phyloP scores from a whole-genome alignment of 208 protist genomes.

The Leptomonas seymouri region DNA sequence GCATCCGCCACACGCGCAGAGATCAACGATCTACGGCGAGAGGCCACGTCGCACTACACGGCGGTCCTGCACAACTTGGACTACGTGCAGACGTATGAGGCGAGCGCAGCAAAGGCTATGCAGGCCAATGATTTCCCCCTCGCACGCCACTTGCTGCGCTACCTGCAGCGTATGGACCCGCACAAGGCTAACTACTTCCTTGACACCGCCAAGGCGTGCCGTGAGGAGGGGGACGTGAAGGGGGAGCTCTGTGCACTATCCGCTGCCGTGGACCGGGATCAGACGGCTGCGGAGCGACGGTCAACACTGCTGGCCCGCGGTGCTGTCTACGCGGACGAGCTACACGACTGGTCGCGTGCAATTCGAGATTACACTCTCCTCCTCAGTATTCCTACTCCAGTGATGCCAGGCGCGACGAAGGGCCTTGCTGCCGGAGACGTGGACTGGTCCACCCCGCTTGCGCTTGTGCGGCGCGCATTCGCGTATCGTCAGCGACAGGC shows the following conservation, averaged over 20 bases:
- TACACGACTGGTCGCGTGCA: constrained; percentile 62
- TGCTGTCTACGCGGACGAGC: constrained; percentile 57
- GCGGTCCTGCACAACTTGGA: constrained; percentile 42
- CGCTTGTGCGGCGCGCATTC: constrained; percentile 77
- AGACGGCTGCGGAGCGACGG: constrained; percentile 50
- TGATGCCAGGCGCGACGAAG: background rate
- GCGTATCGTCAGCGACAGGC: constrained; percentile 55
- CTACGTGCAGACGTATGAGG: constrained; percentile 72
- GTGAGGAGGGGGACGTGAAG: constrained; percentile 45
- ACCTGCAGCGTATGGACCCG: constrained; percentile 64
- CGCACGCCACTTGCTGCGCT: constrained; percentile 61
- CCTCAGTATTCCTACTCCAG: constrained; percentile 42
- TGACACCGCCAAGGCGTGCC: constrained; percentile 62
- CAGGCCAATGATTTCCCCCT: constrained; percentile 48
- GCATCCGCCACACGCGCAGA: constrained; percentile 6
- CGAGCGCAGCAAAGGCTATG: constrained; percentile 58
- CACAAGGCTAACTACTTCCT: constrained; percentile 66
- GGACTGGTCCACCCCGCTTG: constrained; percentile 66
- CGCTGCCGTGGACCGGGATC: constrained; percentile 71
- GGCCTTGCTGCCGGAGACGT: constrained; percentile 8
- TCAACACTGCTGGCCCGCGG: constrained; percentile 78
- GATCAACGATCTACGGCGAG: constrained; percentile 22
- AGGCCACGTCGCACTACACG: constrained; percentile 49
- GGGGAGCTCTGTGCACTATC: constrained; percentile 68
- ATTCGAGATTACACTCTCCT: constrained; percentile 84